Percentiles rank a stretch among this genome's conserved stretches.
phyloP scores from a whole-genome alignment of 2,329 filamentous ascomycete genomes.

The Aspergillus tanneri region DNA sequence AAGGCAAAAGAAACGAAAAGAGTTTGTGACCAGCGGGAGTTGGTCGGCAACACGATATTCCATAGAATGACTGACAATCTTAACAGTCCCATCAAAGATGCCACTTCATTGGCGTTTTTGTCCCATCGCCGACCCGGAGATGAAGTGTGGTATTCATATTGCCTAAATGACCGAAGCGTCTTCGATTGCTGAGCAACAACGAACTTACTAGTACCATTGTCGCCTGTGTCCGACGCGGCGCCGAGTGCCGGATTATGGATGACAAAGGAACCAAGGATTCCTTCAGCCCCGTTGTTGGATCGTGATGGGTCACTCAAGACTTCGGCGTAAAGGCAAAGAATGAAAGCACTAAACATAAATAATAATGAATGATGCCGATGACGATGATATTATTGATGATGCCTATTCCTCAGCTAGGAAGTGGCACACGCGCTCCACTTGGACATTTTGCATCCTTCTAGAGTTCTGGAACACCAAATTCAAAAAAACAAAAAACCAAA shows the following conservation, averaged over 20 bases:
- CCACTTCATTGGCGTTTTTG: too few species aligned
- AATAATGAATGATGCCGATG: constrained; percentile 1
- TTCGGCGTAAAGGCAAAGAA: neutral
- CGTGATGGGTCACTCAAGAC: constrained; percentile 7
- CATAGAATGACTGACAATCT: too few species aligned
- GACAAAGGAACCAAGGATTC: constrained; percentile 17
- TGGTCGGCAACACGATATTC: too few species aligned
- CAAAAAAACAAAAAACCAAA: neutral
- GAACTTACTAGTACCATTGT: constrained; percentile 10
- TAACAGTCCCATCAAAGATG: too few species aligned
- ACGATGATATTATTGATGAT: constrained; percentile 3
- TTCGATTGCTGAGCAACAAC: constrained; percentile 13
- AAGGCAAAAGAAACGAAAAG: too few species aligned
- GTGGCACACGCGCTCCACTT: constrained; percentile 13
- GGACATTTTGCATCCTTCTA: neutral
- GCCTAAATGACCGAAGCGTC: neutral
- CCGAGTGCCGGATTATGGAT: constrained; percentile 12
- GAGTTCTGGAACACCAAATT: constrained; percentile 16
- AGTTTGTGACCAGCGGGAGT: too few species aligned
- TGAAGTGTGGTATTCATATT: too few species aligned
- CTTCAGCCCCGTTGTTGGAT: constrained; percentile 11
- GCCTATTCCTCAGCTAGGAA: constrained; percentile 9
- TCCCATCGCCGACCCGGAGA: too few species aligned
- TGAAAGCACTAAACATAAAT: neutral
- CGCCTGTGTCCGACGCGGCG: constrained; percentile 11